These are phyloP conservation scores for Phaeoacremonium minimum DNA, from an alignment of 2,329 filamentous ascomycete species.

Conservation along the genomic window DNA sequence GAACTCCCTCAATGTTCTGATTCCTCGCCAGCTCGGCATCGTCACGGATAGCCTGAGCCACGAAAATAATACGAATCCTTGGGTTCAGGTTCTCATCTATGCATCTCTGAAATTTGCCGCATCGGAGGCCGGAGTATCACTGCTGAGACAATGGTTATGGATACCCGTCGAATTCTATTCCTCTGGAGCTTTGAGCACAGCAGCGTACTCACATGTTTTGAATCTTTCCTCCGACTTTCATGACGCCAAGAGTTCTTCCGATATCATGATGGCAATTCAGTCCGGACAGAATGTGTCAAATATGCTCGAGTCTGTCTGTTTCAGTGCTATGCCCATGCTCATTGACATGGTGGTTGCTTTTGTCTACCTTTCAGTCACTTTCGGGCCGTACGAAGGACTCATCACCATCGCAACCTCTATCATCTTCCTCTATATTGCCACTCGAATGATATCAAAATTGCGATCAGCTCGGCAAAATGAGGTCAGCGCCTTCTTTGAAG, in stretches of 20 bases:
- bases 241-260: constrained; percentile 55
- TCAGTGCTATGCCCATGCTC: constrained; percentile 55
- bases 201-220: constrained; percentile 56
- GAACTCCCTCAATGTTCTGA: constrained; percentile 70
- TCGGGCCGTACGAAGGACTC: constrained; percentile 58
- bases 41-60: constrained; percentile 66
- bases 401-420: constrained; percentile 56
- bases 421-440: constrained; percentile 51
- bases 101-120: constrained; percentile 45
- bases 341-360: constrained; percentile 57
- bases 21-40: constrained; percentile 77
- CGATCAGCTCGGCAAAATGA: constrained; percentile 45
- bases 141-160: constrained; percentile 52
- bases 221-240: constrained; percentile 58
- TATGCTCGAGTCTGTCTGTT: constrained; percentile 53
- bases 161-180: constrained; percentile 55
- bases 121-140: constrained; percentile 50
- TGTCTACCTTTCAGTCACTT: constrained; percentile 53
- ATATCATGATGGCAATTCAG: constrained; percentile 53
- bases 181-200: constrained; percentile 46
- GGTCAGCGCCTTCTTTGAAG: constrained; percentile 48
- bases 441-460: constrained; percentile 44
- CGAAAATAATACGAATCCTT: constrained; percentile 40
- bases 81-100: constrained; percentile 48
- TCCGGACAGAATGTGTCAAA: constrained; percentile 49